These are phyloP conservation scores for Phytophthora multivora DNA, from an alignment of 352 stramenopile genomes.

Conservation along the genomic window DNA sequence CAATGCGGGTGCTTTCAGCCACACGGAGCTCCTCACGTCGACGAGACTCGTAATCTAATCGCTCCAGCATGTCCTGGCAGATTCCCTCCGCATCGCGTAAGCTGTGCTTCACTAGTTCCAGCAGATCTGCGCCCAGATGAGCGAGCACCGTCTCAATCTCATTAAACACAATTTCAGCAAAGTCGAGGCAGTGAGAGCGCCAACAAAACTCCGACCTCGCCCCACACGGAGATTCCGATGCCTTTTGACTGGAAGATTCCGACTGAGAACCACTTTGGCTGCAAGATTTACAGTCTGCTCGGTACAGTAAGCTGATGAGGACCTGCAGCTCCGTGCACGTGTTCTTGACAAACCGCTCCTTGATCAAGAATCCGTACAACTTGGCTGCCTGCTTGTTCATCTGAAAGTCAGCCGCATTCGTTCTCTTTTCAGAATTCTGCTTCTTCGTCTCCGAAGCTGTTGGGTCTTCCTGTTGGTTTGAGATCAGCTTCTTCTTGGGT, in stretches of 20 bases:
- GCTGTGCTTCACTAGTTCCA: slow-evolving; percentile 29
- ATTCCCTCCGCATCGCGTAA: slow-evolving; percentile 34
- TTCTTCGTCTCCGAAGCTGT: background rate
- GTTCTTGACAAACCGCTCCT: slow-evolving; percentile 44
- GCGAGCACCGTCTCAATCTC: slow-evolving; percentile 40
- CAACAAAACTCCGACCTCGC: slow-evolving; percentile 51
- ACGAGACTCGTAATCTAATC: slow-evolving; percentile 34
- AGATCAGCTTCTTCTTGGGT: background rate
- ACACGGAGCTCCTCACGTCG: slow-evolving; percentile 53
- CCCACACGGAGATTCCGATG: background rate
- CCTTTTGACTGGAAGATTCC: background rate
- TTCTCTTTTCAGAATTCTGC: background rate
- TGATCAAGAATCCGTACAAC: slow-evolving; percentile 61
- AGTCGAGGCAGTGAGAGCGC: slow-evolving; percentile 39
- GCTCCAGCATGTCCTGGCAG: slow-evolving; percentile 31
- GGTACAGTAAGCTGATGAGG: slow-evolving; percentile 46
- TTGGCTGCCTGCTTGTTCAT: slow-evolving; percentile 50
- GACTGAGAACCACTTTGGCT: background rate
- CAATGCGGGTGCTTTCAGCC: slow-evolving; percentile 56
- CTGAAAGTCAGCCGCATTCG: slow-evolving; percentile 8
- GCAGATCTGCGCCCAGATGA: slow-evolving; percentile 38
- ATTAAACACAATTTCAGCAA: slow-evolving; percentile 45
- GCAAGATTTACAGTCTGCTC: slow-evolving; percentile 26
- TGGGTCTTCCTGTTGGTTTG: slow-evolving; percentile 12
- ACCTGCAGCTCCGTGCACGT: slow-evolving; percentile 53